These are phyloP conservation scores for Heliophila coronopifolia DNA, from an alignment of 441 rosid genomes.

Conservation along the genomic window DNA sequence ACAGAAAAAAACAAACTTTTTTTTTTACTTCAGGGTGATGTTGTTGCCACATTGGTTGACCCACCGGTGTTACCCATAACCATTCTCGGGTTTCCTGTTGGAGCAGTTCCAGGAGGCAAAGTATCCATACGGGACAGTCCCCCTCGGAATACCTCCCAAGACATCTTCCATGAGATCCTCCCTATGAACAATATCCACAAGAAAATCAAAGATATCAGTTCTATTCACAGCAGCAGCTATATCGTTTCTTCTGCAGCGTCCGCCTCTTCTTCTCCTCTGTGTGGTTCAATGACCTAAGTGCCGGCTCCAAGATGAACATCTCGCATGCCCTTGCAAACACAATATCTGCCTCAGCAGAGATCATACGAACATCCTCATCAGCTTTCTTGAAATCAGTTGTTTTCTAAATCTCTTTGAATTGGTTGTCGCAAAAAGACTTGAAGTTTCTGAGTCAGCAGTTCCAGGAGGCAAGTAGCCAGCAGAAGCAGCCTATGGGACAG, in stretches of 20 bases:
- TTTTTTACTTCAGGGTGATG: no score
- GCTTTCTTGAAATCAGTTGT: slow-evolving; percentile 84
- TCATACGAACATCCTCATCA: slow-evolving; percentile 84
- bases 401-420: slow-evolving; percentile 59
- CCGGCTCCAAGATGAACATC: slow-evolving; percentile 77
- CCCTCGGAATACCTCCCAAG: slow-evolving; percentile 44
- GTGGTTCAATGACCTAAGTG: slow-evolving; percentile 80
- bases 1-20: no score
- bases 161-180: slow-evolving; percentile 76
- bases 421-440: slow-evolving; percentile 63
- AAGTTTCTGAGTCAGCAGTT: slow-evolving; percentile 65
- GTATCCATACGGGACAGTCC: slow-evolving; percentile 55
- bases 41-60: slow-evolving; percentile 60
- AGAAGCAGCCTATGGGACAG: no score
- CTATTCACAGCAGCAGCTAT: slow-evolving; percentile 77
- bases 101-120: slow-evolving; percentile 56
- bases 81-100: slow-evolving; percentile 61
- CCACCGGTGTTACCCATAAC: slow-evolving; percentile 67
- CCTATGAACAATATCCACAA: slow-evolving; percentile 72
- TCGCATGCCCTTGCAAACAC: slow-evolving; percentile 86
- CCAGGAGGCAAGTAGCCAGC: no score
- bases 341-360: slow-evolving; percentile 81
- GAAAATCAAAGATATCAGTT: slow-evolving; percentile 76
- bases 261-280: slow-evolving; percentile 81
- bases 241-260: slow-evolving; percentile 78